Conservation (phyloP, 2,329 filamentous ascomycete species). For the Trichophyton rubrum region DNA sequence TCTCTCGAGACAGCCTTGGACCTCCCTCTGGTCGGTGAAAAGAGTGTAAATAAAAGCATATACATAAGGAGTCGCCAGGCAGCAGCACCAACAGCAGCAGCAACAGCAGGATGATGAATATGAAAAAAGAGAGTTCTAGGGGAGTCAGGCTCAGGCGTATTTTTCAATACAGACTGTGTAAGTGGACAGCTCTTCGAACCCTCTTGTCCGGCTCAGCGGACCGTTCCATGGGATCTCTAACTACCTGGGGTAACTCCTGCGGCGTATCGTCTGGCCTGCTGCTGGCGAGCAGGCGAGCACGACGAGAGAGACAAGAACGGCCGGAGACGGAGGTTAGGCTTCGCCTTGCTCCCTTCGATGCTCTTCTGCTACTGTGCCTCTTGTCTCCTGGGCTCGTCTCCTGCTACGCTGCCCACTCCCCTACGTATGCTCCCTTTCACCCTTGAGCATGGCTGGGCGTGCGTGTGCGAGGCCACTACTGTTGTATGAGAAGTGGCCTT, state of each 20-base stretch:
- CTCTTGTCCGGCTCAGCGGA: constrained; percentile 11
- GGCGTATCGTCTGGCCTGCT: background rate
- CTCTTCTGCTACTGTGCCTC: background rate
- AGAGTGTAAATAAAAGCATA: no score
- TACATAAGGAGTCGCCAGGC: no score
- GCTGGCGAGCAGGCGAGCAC: background rate
- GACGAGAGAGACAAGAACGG: background rate
- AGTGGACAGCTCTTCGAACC: background rate
- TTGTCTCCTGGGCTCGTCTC: background rate
- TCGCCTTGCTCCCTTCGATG: background rate
- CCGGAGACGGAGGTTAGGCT: constrained; percentile 1
- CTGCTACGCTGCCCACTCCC: background rate
- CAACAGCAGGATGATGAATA: no score
- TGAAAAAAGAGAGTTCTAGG: no score
- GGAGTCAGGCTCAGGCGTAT: background rate
- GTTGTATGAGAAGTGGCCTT: no score
- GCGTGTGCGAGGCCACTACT: no score
- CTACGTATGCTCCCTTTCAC: background rate
- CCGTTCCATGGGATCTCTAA: constrained; percentile 11
- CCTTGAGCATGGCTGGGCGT: no score
- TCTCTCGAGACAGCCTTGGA: background rate
- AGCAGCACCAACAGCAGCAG: no score
- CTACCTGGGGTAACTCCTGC: constrained; percentile 2
- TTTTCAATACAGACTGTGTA: constrained; percentile 1
- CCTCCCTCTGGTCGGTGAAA: background rate